Conservation (phyloP, 2,329 filamentous ascomycete species). For the Knufia petricola region DNA sequence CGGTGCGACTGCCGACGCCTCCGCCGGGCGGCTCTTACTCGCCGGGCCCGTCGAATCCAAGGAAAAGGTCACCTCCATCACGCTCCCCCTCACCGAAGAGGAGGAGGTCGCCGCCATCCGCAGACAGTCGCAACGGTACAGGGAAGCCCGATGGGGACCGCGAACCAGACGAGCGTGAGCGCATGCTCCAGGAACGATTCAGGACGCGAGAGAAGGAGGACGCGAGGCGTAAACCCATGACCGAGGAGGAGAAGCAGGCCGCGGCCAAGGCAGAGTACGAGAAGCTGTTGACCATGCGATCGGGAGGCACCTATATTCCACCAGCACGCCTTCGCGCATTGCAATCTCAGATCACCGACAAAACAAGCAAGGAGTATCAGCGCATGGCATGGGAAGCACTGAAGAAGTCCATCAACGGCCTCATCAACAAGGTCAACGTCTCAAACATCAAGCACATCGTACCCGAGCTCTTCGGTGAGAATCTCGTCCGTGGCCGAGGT, state of each 20-base stretch:
- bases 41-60: conserved; percentile 38
- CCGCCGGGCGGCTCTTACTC: conserved; percentile 40
- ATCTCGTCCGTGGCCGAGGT: conserved; percentile 80
- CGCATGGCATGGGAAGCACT: conserved; percentile 98
- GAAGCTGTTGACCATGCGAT: conserved; percentile 83
- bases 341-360: conserved; percentile 95
- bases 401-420: conserved; percentile 96
- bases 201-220: conserved; percentile 43
- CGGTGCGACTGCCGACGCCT: conserved; percentile 51
- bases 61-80: conserved; percentile 49
- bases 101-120: conserved; percentile 37
- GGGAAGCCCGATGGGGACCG: conserved; percentile 38
- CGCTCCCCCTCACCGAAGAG: conserved; percentile 42
- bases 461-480: conserved; percentile 90
- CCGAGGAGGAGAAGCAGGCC: conserved; percentile 76
- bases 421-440: conserved; percentile 99
- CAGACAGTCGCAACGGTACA: conserved; percentile 15
- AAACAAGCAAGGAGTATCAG: conserved; percentile 92
- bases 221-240: conserved; percentile 42
- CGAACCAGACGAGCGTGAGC: conserved; percentile 41
- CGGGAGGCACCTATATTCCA: conserved; percentile 92
- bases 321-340: conserved; percentile 81
- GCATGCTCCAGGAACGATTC: conserved; percentile 44
- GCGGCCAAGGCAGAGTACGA: conserved; percentile 87
- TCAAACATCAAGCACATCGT: conserved; percentile 97